Evolutionary conservation across 441 rosid species (phyloP).

Genomic region (Syzygium malaccense): DNA sequence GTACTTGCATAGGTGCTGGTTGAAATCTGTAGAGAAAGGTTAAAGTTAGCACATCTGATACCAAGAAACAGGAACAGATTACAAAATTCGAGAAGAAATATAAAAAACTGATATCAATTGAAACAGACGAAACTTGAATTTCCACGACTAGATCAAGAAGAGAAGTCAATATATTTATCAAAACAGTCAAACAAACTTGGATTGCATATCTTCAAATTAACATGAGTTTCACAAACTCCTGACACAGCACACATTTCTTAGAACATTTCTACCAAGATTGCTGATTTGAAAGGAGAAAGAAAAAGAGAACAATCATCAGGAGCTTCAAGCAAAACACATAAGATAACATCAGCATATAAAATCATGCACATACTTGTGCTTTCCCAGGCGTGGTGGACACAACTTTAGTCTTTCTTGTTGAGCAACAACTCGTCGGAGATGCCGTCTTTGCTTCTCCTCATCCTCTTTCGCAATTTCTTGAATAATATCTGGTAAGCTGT

Average conservation of each 20-base stretch:
- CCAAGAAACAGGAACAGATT: background rate
- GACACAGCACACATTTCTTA: background rate
- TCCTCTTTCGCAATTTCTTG: conserved; percentile 75
- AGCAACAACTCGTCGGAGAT: conserved; percentile 37
- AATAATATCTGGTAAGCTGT: conserved; percentile 59
- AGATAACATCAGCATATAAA: background rate
- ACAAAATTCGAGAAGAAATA: background rate
- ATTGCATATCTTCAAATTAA: background rate
- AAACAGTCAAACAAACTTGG: background rate
- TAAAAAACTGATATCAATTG: background rate
- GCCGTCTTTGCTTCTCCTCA: conserved; percentile 58
- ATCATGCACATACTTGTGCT: conserved; percentile 56
- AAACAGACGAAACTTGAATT: background rate
- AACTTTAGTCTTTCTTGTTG: conserved; percentile 66
- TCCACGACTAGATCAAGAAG: background rate
- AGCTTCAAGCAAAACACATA: background rate
- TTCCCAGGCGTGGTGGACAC: conserved; percentile 84
- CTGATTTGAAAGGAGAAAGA: background rate
- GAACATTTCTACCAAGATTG: background rate
- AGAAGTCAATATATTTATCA: background rate
- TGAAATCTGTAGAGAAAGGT: conserved; percentile 33
- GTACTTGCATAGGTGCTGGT: conserved; percentile 82
- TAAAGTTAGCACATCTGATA: background rate
- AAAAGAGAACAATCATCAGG: background rate
- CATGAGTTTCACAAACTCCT: background rate